Base-by-base conservation (phyloP, 2,329 filamentous ascomycete species). In the Fusarium cicatricum region DNA sequence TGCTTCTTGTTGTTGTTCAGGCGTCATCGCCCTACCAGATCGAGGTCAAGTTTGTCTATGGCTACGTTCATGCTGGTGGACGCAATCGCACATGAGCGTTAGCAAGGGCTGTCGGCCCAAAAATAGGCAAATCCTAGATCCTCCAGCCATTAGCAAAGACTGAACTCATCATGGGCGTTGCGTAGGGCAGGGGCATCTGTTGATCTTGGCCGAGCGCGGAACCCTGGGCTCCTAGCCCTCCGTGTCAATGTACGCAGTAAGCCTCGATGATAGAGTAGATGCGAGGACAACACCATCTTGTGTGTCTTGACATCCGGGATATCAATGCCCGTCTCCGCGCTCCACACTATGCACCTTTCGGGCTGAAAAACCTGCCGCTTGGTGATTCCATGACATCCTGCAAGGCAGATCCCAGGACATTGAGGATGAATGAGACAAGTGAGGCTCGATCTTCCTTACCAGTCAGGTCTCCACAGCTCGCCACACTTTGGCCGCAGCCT, bases 391-490 rank as follows among this genome's bases (percentile, higher is more conserved):
- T 56, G 37, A 43, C 46, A 37, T 55, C 31, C 44, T 62, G 51
- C 62, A 62, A 60, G 62, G 64, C 45, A 54, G 47, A 61, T 55
- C 65, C 61, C 51, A 43, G 55, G 45, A 52, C 46, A 51, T 60
- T 53, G 4, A 48, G 43, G 51, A 58, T 52, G 47, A 41, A 54
- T 36, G 17, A 57, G 39, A 28, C 31, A 34, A 60, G 40, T 57
- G 55, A 64, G 52, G 58, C 61, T 58, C 54, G 41, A 52, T 52
- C 47, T 40, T 47, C 28, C 32, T 53, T 17, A 33, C 26, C 11
- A 14, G 29, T 31, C 29, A 6, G 12, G 29, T 32, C 2, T 11
- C 14, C 21, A 7, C 21, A 23, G 3, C 5, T 32, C 12, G 29
- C 29, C 29, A 7, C 29, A 31, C 10, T 31, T 14, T 31, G 12